These are phyloP conservation scores for Taphrina pruni DNA, from an alignment of 1,139 yeast genomes.

Conservation along the genomic window DNA sequence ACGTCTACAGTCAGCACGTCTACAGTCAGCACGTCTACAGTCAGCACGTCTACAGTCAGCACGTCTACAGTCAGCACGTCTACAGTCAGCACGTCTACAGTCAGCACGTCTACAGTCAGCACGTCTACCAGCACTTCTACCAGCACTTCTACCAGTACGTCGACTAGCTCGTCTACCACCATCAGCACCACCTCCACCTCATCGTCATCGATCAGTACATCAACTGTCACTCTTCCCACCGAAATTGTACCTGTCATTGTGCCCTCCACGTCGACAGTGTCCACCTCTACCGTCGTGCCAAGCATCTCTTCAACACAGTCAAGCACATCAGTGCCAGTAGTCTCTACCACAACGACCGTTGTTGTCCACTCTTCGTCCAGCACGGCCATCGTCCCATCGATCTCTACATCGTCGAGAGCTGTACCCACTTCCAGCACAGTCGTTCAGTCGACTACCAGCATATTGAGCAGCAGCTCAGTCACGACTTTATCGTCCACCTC, in stretches of 20 bases:
- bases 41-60: too few relatives aligned
- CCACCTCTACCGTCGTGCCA: slow-evolving; percentile 3
- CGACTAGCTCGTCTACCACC: too few relatives aligned
- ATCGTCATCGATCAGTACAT: not conserved
- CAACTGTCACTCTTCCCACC: not conserved
- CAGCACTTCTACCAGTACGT: too few relatives aligned
- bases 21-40: not conserved
- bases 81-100: too few relatives aligned
- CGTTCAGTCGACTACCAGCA: not conserved
- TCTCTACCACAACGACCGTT: not conserved
- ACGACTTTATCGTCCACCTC: not conserved
- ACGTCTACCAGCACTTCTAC: too few relatives aligned
- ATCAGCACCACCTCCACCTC: not conserved
- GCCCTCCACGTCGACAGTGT: not conserved
- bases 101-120: too few relatives aligned
- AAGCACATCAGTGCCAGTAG: not conserved
- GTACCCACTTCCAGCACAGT: not conserved
- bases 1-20: not conserved
- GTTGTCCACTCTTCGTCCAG: not conserved
- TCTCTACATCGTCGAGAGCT: not conserved
- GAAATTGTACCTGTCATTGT: not conserved
- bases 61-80: too few relatives aligned
- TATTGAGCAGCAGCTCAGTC: not conserved
- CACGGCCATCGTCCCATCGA: not conserved
- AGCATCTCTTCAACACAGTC: not conserved